These are phyloP conservation scores for Monilinia fructigena DNA, from an alignment of 2,329 filamentous ascomycete genomes.

Conservation along the genomic window DNA sequence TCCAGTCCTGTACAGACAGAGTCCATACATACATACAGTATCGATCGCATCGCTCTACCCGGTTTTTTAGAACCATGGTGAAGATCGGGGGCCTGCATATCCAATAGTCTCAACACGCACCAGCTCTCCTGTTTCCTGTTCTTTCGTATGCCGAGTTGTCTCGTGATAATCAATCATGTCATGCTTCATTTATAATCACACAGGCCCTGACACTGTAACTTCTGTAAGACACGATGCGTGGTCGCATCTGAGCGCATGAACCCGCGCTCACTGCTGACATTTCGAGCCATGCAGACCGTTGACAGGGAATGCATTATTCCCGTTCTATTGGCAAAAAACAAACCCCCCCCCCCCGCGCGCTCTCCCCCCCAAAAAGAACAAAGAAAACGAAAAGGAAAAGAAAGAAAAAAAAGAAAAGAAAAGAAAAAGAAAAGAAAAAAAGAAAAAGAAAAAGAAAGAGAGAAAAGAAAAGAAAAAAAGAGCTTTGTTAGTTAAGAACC, in stretches of 20 bases:
- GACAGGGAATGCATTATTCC: conserved; percentile 4
- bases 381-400: too few species aligned
- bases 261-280: conserved; percentile 12
- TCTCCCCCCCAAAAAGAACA: too few species aligned
- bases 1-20: too few species aligned
- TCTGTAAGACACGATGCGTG: not conserved
- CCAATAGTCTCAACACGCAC: not conserved
- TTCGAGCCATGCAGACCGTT: conserved; percentile 5
- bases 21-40: not conserved
- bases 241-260: conserved; percentile 2
- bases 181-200: not conserved
- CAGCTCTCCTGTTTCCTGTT: too few species aligned
- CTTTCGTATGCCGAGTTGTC: not conserved
- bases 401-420: too few species aligned
- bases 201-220: not conserved
- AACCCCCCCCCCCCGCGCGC: too few species aligned
- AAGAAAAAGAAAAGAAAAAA: too few species aligned
- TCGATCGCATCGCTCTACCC: conserved; percentile 17
- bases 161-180: conserved; percentile 12
- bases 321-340: not conserved
- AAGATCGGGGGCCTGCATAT: conserved; percentile 21
- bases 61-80: conserved; percentile 28
- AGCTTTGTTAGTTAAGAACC: not conserved
- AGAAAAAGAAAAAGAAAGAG: too few species aligned
- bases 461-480: too few species aligned